These are phyloP conservation scores for Phaeotremella fagi DNA, from an alignment of 768 basidiomycete genomes.

Conservation along the genomic window DNA sequence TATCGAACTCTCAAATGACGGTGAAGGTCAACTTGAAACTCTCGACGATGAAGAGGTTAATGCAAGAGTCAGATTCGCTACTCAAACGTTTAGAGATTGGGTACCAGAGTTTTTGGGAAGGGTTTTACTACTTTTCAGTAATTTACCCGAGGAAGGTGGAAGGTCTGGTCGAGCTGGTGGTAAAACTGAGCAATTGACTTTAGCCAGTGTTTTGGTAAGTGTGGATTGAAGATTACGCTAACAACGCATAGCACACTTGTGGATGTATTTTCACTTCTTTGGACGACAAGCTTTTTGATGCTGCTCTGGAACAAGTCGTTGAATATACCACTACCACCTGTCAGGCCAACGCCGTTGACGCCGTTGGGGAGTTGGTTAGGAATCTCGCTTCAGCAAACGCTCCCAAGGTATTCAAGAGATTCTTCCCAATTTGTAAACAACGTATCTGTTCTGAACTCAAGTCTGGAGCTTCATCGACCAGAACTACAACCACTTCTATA, in stretches of 20 bases:
- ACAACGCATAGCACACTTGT: slow-evolving; percentile 34
- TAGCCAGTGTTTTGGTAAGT: slow-evolving; percentile 43
- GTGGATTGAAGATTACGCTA: background rate
- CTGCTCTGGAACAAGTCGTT: slow-evolving; percentile 73
- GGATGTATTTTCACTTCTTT: slow-evolving; percentile 58
- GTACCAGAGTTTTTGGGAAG: slow-evolving; percentile 71
- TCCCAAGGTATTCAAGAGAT: slow-evolving; percentile 68
- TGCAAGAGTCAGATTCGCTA: slow-evolving; percentile 63
- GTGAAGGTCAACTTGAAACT: slow-evolving; percentile 34
- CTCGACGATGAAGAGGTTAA: slow-evolving; percentile 66
- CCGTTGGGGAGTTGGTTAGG: slow-evolving; percentile 80
- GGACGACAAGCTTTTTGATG: slow-evolving; percentile 68
- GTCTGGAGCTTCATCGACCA: slow-evolving; percentile 64
- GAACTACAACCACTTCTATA: slow-evolving; percentile 55
- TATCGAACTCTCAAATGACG: slow-evolving; percentile 33
- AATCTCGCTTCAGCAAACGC: slow-evolving; percentile 76
- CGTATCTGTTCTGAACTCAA: slow-evolving; percentile 81
- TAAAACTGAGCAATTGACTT: slow-evolving; percentile 49
- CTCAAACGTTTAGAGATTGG: slow-evolving; percentile 75
- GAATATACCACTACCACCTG: slow-evolving; percentile 86
- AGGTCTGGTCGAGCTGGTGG: slow-evolving; percentile 62
- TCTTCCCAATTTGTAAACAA: slow-evolving; percentile 68
- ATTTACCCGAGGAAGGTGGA: slow-evolving; percentile 78
- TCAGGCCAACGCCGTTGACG: slow-evolving; percentile 83
- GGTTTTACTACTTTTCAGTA: slow-evolving; percentile 74